These are phyloP conservation scores for Hyparrhenia diplandra DNA, from an alignment of 176 grass and related monocot genomes.

Conservation along the genomic window DNA sequence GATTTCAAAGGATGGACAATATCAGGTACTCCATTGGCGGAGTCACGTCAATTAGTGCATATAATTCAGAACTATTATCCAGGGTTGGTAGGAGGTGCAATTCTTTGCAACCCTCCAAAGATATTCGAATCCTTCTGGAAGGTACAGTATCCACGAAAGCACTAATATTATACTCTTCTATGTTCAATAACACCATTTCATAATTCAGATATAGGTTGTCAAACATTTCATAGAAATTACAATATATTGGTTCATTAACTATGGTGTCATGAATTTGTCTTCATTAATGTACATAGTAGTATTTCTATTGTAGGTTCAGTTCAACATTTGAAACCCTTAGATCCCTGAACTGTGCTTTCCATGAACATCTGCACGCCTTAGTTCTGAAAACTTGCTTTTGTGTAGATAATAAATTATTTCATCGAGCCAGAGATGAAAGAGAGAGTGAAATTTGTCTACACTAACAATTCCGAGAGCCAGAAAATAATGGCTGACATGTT, in stretches of 20 bases:
- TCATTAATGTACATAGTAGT: not conserved
- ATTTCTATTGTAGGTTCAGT: not conserved
- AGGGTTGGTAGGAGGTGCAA: constrained; percentile 25
- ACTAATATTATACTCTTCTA: too few relatives aligned
- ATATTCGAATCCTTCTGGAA: constrained; percentile 64
- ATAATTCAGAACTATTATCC: constrained; percentile 55
- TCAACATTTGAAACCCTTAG: not conserved
- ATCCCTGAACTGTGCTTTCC: not conserved
- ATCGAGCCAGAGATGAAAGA: constrained; percentile 27
- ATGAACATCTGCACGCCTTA: not conserved
- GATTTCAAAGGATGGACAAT: constrained; percentile 47
- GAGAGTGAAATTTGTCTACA: constrained; percentile 35
- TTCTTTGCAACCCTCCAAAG: constrained; percentile 44
- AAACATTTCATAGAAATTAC: not conserved
- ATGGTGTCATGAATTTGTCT: too few relatives aligned
- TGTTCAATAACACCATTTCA: too few relatives aligned
- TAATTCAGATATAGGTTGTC: not conserved
- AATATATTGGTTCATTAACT: too few relatives aligned
- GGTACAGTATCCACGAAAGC: not conserved
- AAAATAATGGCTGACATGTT: constrained; percentile 40
- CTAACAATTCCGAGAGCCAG: constrained; percentile 28
- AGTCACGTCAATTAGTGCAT: constrained; percentile 25
- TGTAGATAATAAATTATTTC: constrained; percentile 40
- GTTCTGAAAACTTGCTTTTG: not conserved
- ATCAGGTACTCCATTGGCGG: constrained; percentile 15